phyloP scores from a whole-genome alignment of 768 basidiomycete genomes.

The Clavaria fumosa region DNA sequence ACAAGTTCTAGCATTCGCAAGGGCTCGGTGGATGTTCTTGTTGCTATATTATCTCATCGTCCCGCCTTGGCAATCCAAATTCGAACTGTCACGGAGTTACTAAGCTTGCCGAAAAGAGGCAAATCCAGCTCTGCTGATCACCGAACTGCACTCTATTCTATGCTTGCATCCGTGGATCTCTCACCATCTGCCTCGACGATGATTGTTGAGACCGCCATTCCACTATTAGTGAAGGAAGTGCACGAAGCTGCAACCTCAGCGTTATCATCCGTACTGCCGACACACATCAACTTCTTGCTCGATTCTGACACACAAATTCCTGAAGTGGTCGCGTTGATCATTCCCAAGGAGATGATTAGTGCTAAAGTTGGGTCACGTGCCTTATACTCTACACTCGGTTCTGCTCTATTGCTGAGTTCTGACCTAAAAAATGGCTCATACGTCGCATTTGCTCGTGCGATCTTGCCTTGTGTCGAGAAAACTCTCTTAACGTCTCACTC shows the following conservation, averaged over 20 bases:
- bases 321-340: slow-evolving; percentile 26
- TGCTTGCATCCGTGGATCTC: slow-evolving; percentile 44
- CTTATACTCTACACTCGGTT: no score
- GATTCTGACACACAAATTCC: slow-evolving; percentile 25
- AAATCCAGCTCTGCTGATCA: slow-evolving; percentile 87
- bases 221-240: slow-evolving; percentile 54
- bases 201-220: slow-evolving; percentile 30
- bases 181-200: slow-evolving; percentile 24
- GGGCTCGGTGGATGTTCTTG: slow-evolving; percentile 44
- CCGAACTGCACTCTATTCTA: slow-evolving; percentile 62
- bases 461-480: slow-evolving; percentile 51
- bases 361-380: slow-evolving; percentile 43
- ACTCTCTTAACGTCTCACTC: slow-evolving; percentile 49
- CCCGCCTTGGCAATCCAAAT: slow-evolving; percentile 25
- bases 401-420: no score
- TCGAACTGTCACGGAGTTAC: slow-evolving; percentile 43
- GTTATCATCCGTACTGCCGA: slow-evolving; percentile 37
- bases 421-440: no score
- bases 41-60: slow-evolving; percentile 24
- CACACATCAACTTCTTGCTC: slow-evolving; percentile 46
- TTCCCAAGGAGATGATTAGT: slow-evolving; percentile 60
- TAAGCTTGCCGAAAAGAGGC: slow-evolving; percentile 61
- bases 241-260: slow-evolving; percentile 48
- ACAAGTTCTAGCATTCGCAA: slow-evolving; percentile 45
- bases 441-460: slow-evolving; percentile 37